Evolutionary conservation across 2,329 filamentous ascomycete species (phyloP).

Genomic region (Pseudogymnoascus verrucosus): DNA sequence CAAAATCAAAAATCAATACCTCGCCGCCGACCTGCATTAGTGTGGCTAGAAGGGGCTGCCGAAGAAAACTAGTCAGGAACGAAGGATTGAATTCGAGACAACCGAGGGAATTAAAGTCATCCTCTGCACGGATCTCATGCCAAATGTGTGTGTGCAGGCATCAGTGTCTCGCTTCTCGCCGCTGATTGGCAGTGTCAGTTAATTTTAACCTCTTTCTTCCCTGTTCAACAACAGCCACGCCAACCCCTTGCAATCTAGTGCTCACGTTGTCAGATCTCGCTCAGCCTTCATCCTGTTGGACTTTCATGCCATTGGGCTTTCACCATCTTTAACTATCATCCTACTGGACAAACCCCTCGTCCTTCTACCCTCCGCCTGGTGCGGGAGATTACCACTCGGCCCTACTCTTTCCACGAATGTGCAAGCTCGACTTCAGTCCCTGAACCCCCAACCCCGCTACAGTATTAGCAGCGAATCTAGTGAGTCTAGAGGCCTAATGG

Average conservation of each 20-base stretch:
- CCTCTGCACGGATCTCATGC: neutral
- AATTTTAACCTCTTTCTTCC: neutral
- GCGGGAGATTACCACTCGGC: neutral
- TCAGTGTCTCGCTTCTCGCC: neutral
- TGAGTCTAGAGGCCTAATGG: neutral
- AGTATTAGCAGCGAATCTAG: neutral
- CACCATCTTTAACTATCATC: neutral
- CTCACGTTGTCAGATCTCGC: neutral
- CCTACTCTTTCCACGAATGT: neutral
- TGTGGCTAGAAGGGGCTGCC: neutral
- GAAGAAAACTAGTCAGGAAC: neutral
- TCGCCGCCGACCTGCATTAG: neutral
- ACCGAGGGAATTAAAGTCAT: neutral
- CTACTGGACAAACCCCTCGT: neutral
- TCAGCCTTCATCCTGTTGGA: neutral
- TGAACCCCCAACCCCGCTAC: neutral
- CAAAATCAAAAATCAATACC: neutral
- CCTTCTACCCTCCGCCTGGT: neutral
- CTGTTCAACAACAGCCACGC: neutral
- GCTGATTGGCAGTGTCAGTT: neutral
- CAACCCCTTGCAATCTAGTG: neutral
- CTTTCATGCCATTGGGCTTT: neutral
- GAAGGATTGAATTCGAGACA: neutral
- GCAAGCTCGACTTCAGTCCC: neutral
- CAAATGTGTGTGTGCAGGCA: neutral